Base-by-base conservation (phyloP, 768 basidiomycete genomes). In the Leccinum fibrillosum region DNA sequence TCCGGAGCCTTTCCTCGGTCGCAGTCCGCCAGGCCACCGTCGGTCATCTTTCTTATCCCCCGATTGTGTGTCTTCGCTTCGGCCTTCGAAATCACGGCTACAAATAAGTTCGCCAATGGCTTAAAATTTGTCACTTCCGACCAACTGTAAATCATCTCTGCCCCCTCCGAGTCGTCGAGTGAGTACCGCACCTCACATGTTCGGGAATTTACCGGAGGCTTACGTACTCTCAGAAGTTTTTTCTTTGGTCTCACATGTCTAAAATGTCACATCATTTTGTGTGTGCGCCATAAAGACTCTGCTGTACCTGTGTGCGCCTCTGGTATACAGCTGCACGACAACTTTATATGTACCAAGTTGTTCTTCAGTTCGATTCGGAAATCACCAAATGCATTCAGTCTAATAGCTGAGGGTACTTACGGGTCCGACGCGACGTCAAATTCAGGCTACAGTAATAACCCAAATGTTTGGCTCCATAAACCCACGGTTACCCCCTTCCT, bases 211-310 rank as follows among this genome's bases (percentile, higher is more conserved):
- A 49, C 59, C 51, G 17, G 52, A 17, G 35, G 30, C 28, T 64
- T 65, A 65, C 49, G 63, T 65, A 47, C 45, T 47, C 23, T 23
- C 1, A 57, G 50, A 64, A 13, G 32, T n/a, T 19, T 56, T 53
- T 63, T 23, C 17, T 19, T 35, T 34, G 32, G 35, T 15, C 13
- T 17, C 37, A 39, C 37, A 30, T 30, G 30, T 30, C 30, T 30
- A 30, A 11, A 34, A 34, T 34, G 11, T 34, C 32, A 12, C 34
- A 4, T 52, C 10, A 32, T 32, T 39, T 15, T 25, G 21, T 19
- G 1, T 12, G 15, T 54, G 35, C 21, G 30, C 10, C 12, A 28
- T n/a, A 23, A 17, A 28, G 55, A 56, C 19, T 10, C n/a, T 23
- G 17, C 28, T 34, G 26, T 37, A 26, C 3, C 21, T 35, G 39